Conservation (phyloP, 495 filamentous ascomycete genomes). For the Oleoguttula mirabilis region DNA sequence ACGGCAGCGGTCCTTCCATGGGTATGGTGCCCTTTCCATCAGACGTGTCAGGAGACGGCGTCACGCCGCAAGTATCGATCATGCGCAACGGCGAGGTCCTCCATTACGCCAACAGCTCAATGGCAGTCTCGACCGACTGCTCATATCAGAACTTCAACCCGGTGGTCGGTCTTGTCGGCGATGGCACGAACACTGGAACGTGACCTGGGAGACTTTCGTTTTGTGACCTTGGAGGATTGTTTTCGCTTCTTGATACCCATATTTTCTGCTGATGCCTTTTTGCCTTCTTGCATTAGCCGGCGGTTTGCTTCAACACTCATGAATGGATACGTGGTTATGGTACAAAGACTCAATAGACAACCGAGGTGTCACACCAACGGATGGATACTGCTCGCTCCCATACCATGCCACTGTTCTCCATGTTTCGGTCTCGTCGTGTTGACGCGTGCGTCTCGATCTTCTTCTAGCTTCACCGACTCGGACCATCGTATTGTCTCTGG, state of each 20-base stretch:
- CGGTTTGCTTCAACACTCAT: neutral
- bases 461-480: too few relatives aligned
- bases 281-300: too few relatives aligned
- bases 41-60: conserved; percentile 10
- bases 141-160: conserved; percentile 18
- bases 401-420: too few relatives aligned
- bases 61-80: conserved; percentile 14
- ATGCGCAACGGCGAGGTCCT: conserved; percentile 6
- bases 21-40: conserved; percentile 18
- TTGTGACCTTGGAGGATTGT: neutral
- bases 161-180: conserved; percentile 14
- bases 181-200: conserved; percentile 3
- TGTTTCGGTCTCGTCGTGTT: too few relatives aligned
- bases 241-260: conserved; percentile 9
- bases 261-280: conserved; percentile 1
- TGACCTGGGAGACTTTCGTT: too few relatives aligned
- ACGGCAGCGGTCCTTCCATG: conserved; percentile 10
- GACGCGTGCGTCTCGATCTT: too few relatives aligned
- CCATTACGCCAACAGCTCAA: conserved; percentile 6
- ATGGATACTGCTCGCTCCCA: too few relatives aligned
- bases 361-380: too few relatives aligned
- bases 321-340: too few relatives aligned
- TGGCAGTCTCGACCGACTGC: conserved; percentile 6
- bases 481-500: too few relatives aligned
- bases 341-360: too few relatives aligned